Evolutionary conservation across 2,329 filamentous ascomycete species (phyloP).

Genomic region (Alternaria alternata): DNA sequence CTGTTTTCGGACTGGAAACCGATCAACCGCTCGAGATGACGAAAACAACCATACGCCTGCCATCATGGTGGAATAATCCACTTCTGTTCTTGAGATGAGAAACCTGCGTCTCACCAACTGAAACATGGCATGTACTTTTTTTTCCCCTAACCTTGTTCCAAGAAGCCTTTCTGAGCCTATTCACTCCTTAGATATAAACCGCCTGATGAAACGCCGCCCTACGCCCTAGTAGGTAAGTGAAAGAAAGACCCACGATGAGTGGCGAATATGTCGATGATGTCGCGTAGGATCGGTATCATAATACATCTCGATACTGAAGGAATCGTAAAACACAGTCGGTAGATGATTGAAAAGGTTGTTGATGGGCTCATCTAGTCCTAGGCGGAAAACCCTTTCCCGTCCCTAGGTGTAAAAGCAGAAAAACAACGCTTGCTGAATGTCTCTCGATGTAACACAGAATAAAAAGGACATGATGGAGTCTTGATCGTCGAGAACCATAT

Average conservation of each 20-base stretch:
- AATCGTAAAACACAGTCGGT: slow-evolving; percentile 11
- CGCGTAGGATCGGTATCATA: slow-evolving; percentile 10
- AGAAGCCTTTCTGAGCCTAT: background rate
- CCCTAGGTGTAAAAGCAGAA: slow-evolving; percentile 3
- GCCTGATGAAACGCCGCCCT: slow-evolving; percentile 7
- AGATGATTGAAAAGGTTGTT: slow-evolving; percentile 7
- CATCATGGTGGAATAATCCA: background rate
- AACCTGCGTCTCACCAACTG: background rate
- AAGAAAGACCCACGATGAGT: slow-evolving; percentile 5
- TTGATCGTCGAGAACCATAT: background rate
- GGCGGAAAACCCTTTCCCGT: background rate
- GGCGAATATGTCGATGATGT: slow-evolving; percentile 1
- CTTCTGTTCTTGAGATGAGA: background rate
- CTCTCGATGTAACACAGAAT: background rate
- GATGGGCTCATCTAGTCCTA: slow-evolving; percentile 2
- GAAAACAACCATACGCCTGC: slow-evolving; percentile 1
- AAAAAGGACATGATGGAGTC: background rate
- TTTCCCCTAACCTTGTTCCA: slow-evolving; percentile 2
- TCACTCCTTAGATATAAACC: background rate
- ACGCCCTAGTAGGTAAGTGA: background rate
- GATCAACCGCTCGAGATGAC: background rate
- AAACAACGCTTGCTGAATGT: slow-evolving; percentile 1
- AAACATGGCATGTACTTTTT: slow-evolving; percentile 5
- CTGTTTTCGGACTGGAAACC: background rate
- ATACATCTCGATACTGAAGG: slow-evolving; percentile 8